These are phyloP conservation scores for Schizochytrium sp. DNA, from an alignment of 108 stramenopile species.

Conservation along the genomic window DNA sequence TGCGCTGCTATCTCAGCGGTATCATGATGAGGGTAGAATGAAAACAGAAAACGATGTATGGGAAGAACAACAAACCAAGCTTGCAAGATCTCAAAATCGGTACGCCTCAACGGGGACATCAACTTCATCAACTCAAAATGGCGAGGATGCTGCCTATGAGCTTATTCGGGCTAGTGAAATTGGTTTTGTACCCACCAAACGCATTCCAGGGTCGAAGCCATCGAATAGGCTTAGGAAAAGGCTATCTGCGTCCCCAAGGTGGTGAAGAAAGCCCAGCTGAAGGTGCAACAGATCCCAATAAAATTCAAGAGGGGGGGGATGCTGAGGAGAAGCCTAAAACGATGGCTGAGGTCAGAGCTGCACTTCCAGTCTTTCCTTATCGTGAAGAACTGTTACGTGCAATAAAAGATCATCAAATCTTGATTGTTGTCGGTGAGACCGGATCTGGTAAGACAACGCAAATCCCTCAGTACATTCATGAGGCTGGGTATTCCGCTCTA, in stretches of 20 bases:
- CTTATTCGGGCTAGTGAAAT: conserved; percentile 94
- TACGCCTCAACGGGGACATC: conserved; percentile 17
- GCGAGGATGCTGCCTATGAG: conserved; percentile 88
- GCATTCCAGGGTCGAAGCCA: conserved; percentile 50
- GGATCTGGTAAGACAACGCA: conserved; percentile 93
- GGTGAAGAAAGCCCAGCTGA: conserved; percentile 33
- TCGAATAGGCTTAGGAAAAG: conserved; percentile 87
- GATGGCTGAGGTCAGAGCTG: conserved; percentile 80
- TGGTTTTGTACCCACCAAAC: conserved; percentile 85
- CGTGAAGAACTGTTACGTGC: conserved; percentile 87
- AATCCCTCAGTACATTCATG: conserved; percentile 94
- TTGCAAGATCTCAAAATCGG: conserved; percentile 71
- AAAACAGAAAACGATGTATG: conserved; percentile 96
- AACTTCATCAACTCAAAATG: conserved; percentile 64
- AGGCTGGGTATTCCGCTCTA: conserved; percentile 94
- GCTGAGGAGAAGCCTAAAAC: conserved; percentile 62
- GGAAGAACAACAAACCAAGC: conserved; percentile 92
- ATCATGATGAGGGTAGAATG: conserved; percentile 87
- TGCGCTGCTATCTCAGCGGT: conserved; percentile 84
- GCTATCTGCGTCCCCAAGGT: conserved; percentile 72
- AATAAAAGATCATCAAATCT: conserved; percentile 85
- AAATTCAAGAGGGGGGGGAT: conserved; percentile 38
- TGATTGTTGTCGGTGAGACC: conserved; percentile 86
- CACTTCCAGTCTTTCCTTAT: conserved; percentile 94
- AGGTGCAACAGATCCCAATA: conserved; percentile 9